Conservation (phyloP, 2,329 filamentous ascomycete genomes). For the Curvularia sp. region DNA sequence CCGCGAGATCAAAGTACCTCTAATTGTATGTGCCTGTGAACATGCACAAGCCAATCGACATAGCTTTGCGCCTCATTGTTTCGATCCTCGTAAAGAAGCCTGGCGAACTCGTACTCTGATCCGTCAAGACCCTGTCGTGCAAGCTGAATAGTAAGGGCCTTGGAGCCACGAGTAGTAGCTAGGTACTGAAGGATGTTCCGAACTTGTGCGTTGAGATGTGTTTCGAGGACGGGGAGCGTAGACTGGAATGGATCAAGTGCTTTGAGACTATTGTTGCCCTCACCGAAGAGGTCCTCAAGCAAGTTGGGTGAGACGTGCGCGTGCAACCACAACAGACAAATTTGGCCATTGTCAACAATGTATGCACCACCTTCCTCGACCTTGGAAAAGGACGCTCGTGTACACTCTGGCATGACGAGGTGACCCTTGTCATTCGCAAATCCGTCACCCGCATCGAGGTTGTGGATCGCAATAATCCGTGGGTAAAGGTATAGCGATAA, state of each 20-base stretch:
- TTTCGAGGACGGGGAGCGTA: constrained; percentile 81
- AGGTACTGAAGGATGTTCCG: constrained; percentile 92
- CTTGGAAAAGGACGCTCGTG: constrained; percentile 83
- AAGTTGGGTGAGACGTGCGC: constrained; percentile 90
- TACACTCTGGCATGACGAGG: constrained; percentile 78
- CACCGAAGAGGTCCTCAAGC: constrained; percentile 86
- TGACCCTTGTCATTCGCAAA: constrained; percentile 94
- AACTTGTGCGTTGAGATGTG: constrained; percentile 91
- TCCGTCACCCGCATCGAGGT: constrained; percentile 83
- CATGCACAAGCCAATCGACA: constrained; percentile 96
- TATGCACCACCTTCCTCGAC: constrained; percentile 95
- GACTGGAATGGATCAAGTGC: constrained; percentile 82
- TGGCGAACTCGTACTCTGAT: constrained; percentile 94
- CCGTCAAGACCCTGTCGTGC: constrained; percentile 93
- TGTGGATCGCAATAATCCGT: constrained; percentile 89
- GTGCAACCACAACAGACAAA: constrained; percentile 91
- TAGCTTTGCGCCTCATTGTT: constrained; percentile 99
- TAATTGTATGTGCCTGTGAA: constrained; percentile 90
- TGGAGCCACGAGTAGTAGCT: constrained; percentile 78
- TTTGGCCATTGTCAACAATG: constrained; percentile 92
- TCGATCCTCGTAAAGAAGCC: constrained; percentile 88
- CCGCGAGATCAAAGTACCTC: constrained; percentile 60
- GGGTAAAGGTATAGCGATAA: constrained; percentile 93
- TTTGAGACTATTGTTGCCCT: constrained; percentile 73
- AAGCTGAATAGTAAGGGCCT: constrained; percentile 86